Evolutionary conservation across 1,139 yeast species (phyloP), one percentile per base, ranked within the genome.

Genomic region (Yamadazyma conglobata): DNA sequence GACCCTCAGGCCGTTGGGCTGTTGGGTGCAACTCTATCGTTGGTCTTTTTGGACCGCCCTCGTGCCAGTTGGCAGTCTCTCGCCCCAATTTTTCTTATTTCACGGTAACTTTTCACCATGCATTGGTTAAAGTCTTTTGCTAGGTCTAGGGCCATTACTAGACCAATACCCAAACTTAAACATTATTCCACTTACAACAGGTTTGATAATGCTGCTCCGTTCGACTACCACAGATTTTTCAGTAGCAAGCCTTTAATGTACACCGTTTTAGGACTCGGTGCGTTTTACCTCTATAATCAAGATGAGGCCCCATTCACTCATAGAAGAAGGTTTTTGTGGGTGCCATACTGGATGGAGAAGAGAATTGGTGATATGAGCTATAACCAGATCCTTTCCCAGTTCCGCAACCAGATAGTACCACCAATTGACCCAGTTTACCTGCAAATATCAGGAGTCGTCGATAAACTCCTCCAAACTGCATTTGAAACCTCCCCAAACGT

Each of bases 281-380:
- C 73, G 1, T 67, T 85, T 43, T 79, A 83, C 42, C 48, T 77
- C 4, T 65, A 80, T 29, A 79, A 88, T 49, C 60, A 85, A 22
- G 83, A 88, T 40, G 73, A 73, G 42, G 96, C 96, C 0, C 97
- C 97, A 1, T 79, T 81, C 22, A 80, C 95, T 1, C 77, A 79
- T 16, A 65, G 98, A 31, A 60, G 58, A 19, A 64, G 97, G 39
- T 74, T 88, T 45, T 72, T 89, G 51, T 74, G 89, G 71, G 67
- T 86, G 2, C 82, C 91, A 3, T 71, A 72, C 33, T 71, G 79
- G 62, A 41, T 82, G 16, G 97, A 89, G 50, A 48, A 58, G 21
- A 63, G 54, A 40, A 60, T 86, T n/a, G 96, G 96, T 1, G 77
- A 77, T 26, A 66, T 68, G 38, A 73, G 84, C 5, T 89, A 88